phyloP scores from a whole-genome alignment of 139 green algal genomes.

The Micromonas pusilla region DNA sequence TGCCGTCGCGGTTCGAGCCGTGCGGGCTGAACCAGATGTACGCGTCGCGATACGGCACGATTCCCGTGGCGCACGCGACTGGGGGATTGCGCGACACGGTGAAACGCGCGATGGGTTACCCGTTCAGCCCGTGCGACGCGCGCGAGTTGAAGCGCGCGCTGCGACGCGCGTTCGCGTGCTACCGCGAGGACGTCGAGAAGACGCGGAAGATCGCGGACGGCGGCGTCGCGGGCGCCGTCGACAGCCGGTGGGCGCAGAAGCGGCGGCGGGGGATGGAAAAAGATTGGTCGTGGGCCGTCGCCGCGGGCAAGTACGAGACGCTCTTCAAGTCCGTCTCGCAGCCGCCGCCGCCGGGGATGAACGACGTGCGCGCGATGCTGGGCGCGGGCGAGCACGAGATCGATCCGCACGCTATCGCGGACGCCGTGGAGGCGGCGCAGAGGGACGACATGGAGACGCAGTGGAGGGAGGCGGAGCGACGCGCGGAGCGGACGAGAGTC shows the following conservation, averaged over 20 bases:
- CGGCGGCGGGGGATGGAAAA: constrained; percentile 62
- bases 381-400: too few species aligned
- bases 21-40: constrained; percentile 89
- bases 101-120: neutral
- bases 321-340: constrained; percentile 45
- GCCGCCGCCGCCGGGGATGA: neutral
- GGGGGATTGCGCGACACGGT: constrained; percentile 21
- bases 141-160: neutral
- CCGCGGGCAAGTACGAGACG: constrained; percentile 84
- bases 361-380: neutral
- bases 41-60: constrained; percentile 93
- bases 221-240: too few species aligned
- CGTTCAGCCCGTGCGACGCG: neutral
- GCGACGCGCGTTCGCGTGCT: constrained; percentile 17
- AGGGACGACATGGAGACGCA: neutral
- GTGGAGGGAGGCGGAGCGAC: neutral
- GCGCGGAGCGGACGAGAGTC: neutral
- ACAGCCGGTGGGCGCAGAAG: constrained; percentile 25
- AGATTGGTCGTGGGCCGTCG: constrained; percentile 81
- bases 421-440: too few species aligned
- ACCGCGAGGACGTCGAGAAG: neutral
- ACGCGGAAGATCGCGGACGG: too few species aligned
- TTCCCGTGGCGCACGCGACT: constrained; percentile 84
- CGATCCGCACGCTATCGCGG: too few species aligned
- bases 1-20: constrained; percentile 83